These are phyloP conservation scores for Aspergillus flavus DNA, from an alignment of 2,329 filamentous ascomycete genomes.

Conservation along the genomic window DNA sequence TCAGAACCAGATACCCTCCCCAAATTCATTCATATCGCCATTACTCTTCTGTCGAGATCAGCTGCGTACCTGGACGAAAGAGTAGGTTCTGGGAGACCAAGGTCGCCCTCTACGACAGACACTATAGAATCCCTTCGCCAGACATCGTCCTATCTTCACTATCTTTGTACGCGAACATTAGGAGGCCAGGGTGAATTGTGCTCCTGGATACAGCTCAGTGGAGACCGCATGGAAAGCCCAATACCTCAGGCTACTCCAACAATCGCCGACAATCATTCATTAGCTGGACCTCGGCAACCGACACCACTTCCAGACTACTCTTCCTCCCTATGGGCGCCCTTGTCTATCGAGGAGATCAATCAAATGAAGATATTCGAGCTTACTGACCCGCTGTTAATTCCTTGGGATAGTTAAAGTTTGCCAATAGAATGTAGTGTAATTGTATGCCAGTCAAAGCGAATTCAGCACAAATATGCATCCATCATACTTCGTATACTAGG, in stretches of 20 bases:
- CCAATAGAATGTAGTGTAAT: too few relatives aligned
- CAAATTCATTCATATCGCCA: too few relatives aligned
- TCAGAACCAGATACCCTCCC: background rate
- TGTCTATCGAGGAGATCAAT: constrained; percentile 3
- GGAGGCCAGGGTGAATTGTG: too few relatives aligned
- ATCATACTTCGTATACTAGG: too few relatives aligned
- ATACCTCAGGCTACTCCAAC: background rate
- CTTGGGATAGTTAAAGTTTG: background rate
- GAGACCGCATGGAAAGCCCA: background rate
- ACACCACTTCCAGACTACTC: background rate
- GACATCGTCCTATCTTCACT: background rate
- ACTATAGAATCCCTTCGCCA: background rate
- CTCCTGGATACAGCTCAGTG: background rate
- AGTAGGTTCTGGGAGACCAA: background rate
- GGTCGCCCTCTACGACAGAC: background rate
- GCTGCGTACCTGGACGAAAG: background rate
- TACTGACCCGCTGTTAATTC: background rate
- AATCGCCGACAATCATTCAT: background rate
- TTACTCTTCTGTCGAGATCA: background rate
- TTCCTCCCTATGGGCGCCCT: background rate
- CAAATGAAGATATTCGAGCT: constrained; percentile 4
- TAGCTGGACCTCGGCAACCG: background rate
- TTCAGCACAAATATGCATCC: too few relatives aligned
- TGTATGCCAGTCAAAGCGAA: too few relatives aligned
- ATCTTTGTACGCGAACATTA: background rate